phyloP scores from a whole-genome alignment of 2,329 filamentous ascomycete genomes.

The Setomelanomma holmii region DNA sequence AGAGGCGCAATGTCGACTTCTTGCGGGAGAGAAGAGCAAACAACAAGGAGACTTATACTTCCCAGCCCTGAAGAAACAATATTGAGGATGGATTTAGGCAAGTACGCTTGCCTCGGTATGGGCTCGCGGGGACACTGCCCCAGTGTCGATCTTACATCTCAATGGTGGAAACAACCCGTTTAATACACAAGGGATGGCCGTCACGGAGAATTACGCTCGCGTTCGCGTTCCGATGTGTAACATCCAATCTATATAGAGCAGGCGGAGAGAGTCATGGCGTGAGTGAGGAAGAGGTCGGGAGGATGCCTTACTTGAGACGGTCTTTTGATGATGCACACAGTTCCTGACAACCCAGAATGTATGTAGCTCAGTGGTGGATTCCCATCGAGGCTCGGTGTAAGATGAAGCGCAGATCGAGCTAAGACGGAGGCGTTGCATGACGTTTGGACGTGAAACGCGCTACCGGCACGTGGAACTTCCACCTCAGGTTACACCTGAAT shows the following conservation, averaged over 20 bases:
- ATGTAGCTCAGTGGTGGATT: neutral
- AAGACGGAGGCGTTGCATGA: neutral
- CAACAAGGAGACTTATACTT: neutral
- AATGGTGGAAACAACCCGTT: constrained; percentile 4
- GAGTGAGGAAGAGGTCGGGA: neutral
- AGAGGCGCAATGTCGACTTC: neutral
- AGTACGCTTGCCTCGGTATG: neutral
- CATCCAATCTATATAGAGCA: constrained; percentile 7
- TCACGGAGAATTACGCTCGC: constrained; percentile 12
- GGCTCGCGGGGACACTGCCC: neutral
- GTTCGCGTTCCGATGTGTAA: neutral
- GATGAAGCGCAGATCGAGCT: neutral
- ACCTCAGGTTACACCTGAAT: neutral
- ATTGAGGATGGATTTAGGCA: neutral
- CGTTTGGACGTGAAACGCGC: neutral
- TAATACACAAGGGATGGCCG: neutral
- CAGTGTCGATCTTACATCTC: neutral
- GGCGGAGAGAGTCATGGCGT: neutral
- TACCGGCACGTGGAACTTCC: neutral
- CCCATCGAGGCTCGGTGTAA: neutral
- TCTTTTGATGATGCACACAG: neutral
- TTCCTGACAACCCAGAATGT: neutral
- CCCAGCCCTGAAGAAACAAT: neutral
- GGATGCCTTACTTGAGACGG: neutral
- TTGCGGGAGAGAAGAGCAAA: neutral